Conservation (phyloP, 352 stramenopile genomes). For the Pythium volutum region DNA sequence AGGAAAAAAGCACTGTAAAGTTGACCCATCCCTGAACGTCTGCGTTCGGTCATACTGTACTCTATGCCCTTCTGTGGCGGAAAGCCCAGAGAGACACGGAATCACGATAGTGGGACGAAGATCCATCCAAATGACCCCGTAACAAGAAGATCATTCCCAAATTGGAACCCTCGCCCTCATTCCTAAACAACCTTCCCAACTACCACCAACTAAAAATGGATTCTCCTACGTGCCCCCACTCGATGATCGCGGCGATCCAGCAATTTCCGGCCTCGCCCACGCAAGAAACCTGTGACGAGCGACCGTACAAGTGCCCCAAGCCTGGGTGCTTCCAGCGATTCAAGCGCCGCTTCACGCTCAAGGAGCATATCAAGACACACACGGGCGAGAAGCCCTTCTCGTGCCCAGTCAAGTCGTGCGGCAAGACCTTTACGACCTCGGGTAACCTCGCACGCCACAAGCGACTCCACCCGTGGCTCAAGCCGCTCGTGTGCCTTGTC, state of each 20-base stretch:
- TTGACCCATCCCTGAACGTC: too few species aligned
- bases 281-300: not conserved
- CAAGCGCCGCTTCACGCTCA: conserved; percentile 73
- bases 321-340: conserved; percentile 45
- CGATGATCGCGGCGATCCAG: conserved; percentile 1
- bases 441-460: conserved; percentile 68
- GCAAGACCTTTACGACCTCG: conserved; percentile 69
- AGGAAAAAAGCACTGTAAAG: not conserved
- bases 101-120: not conserved
- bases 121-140: not conserved
- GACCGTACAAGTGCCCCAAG: conserved; percentile 46
- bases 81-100: not conserved
- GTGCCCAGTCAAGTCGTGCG: conserved; percentile 41
- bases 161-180: not conserved
- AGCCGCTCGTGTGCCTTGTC: conserved; percentile 14
- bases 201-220: not conserved
- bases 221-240: not conserved
- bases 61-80: not conserved
- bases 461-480: conserved; percentile 49
- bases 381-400: conserved; percentile 70
- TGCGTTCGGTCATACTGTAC: too few species aligned
- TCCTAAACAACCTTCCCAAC: not conserved
- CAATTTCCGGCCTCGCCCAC: not conserved
- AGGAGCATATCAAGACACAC: conserved; percentile 82
- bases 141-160: not conserved